phyloP scores from a whole-genome alignment of 2,329 filamentous ascomycete species.

The Pseudodiploospora longispora region DNA sequence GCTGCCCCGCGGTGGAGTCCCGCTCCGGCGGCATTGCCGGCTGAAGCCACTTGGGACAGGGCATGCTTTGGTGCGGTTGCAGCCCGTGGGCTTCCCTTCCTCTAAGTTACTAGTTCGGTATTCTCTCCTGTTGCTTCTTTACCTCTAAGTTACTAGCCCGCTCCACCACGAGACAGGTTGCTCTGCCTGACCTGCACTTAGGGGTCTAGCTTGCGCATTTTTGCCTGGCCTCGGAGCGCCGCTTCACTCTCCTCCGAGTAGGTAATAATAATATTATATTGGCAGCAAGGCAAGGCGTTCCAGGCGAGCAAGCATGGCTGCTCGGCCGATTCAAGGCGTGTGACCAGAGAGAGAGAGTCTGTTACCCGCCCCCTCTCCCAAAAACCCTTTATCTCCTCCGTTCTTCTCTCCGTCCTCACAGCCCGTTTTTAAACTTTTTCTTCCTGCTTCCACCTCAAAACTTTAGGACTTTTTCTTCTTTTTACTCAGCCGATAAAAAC shows the following conservation, averaged over 20 bases:
- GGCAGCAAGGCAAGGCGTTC: too few relatives aligned
- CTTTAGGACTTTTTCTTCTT: too few relatives aligned
- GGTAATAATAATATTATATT: too few relatives aligned
- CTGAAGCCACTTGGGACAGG: slow-evolving; percentile 6
- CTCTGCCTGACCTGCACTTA: slow-evolving; percentile 4
- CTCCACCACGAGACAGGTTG: background rate
- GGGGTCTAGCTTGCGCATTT: background rate
- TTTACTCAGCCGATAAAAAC: too few relatives aligned
- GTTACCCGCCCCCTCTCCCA: slow-evolving; percentile 3
- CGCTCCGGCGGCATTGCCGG: slow-evolving; percentile 7
- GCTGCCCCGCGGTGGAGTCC: slow-evolving; percentile 7
- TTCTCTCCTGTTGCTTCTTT: slow-evolving; percentile 7
- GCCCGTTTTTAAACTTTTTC: background rate
- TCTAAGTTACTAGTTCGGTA: slow-evolving; percentile 11
- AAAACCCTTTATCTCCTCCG: background rate
- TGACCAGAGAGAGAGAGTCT: slow-evolving; percentile 3
- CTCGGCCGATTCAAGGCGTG: background rate
- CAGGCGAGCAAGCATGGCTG: slow-evolving; percentile 2
- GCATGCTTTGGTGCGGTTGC: slow-evolving; percentile 2
- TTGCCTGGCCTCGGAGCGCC: too few relatives aligned
- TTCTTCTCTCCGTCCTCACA: background rate
- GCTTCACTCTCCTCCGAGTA: too few relatives aligned
- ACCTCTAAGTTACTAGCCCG: slow-evolving; percentile 12
- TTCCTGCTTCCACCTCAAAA: too few relatives aligned
- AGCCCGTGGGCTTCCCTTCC: slow-evolving; percentile 6